These are phyloP conservation scores for Avena atlantica DNA, from an alignment of 176 grass and related monocot genomes.

Conservation along the genomic window DNA sequence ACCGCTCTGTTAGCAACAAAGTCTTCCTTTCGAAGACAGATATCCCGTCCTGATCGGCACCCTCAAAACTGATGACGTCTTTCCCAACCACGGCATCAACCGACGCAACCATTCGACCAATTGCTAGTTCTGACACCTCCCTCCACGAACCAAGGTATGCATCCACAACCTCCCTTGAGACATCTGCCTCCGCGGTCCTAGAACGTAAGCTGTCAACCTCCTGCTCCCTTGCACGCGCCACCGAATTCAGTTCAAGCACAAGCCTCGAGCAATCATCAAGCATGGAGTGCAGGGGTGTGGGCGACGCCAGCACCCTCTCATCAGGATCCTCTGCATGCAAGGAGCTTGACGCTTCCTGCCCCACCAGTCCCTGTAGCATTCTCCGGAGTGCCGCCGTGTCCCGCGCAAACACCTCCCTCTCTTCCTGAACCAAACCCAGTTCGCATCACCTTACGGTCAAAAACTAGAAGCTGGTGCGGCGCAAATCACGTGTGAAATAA, in stretches of 20 bases:
- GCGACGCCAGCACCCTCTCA: slow-evolving; percentile 33
- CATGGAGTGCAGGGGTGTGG: slow-evolving; percentile 61
- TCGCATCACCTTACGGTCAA: slow-evolving; percentile 1
- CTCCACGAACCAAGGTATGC: slow-evolving; percentile 65
- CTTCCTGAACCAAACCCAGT: slow-evolving; percentile 73
- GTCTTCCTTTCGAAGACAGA: slow-evolving; percentile 73
- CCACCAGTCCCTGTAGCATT: slow-evolving; percentile 60
- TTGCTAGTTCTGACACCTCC: slow-evolving; percentile 57
- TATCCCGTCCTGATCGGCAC: slow-evolving; percentile 46
- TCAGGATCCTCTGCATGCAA: slow-evolving; percentile 50
- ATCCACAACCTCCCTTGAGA: slow-evolving; percentile 65
- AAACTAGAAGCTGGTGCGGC: not conserved
- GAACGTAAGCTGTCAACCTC: slow-evolving; percentile 67
- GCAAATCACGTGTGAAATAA: not conserved
- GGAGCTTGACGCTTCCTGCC: slow-evolving; percentile 33
- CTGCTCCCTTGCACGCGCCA: slow-evolving; percentile 56
- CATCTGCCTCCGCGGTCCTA: slow-evolving; percentile 51
- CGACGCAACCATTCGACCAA: slow-evolving; percentile 59
- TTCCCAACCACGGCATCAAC: slow-evolving; percentile 60
- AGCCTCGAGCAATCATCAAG: slow-evolving; percentile 84
- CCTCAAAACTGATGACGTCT: slow-evolving; percentile 45
- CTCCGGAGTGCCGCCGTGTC: slow-evolving; percentile 61
- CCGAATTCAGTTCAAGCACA: slow-evolving; percentile 63
- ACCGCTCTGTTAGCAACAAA: slow-evolving; percentile 56
- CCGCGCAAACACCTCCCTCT: slow-evolving; percentile 74